Conservation (phyloP, 208 protist species). For the Lotmaria passim region DNA sequence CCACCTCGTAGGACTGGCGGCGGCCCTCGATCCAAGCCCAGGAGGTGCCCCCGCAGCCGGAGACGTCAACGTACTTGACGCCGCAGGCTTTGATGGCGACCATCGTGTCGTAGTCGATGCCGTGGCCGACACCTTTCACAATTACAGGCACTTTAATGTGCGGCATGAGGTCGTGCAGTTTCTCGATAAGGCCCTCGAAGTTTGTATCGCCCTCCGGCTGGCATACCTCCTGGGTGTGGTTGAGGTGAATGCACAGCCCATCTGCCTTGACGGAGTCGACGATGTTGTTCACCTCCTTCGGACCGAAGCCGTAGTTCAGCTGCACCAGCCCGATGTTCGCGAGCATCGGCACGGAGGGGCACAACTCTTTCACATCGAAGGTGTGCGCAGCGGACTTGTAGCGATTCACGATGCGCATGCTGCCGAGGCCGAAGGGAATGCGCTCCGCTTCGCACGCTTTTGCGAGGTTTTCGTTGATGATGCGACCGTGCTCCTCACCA, state of each 20-base stretch:
- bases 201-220: constrained; percentile 93
- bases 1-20: constrained; percentile 57
- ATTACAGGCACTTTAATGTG: constrained; percentile 89
- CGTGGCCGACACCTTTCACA: constrained; percentile 91
- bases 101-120: constrained; percentile 80
- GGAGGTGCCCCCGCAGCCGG: constrained; percentile 89
- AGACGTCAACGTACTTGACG: constrained; percentile 89
- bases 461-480: constrained; percentile 92
- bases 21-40: constrained; percentile 94
- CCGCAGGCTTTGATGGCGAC: constrained; percentile 71
- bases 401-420: constrained; percentile 92
- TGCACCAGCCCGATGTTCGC: constrained; percentile 93
- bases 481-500: constrained; percentile 87
- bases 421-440: constrained; percentile 90
- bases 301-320: constrained; percentile 93
- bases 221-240: constrained; percentile 90
- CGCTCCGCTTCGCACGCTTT: constrained; percentile 87
- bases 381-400: constrained; percentile 83
- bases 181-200: constrained; percentile 82
- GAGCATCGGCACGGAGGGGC: constrained; percentile 90
- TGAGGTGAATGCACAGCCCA: constrained; percentile 91
- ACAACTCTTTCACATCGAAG: constrained; percentile 89
- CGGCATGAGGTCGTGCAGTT: constrained; percentile 72
- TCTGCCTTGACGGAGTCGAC: constrained; percentile 84
- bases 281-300: constrained; percentile 83